Conservation (phyloP, 2,329 filamentous ascomycete genomes). For the Fusarium ramigenum region DNA sequence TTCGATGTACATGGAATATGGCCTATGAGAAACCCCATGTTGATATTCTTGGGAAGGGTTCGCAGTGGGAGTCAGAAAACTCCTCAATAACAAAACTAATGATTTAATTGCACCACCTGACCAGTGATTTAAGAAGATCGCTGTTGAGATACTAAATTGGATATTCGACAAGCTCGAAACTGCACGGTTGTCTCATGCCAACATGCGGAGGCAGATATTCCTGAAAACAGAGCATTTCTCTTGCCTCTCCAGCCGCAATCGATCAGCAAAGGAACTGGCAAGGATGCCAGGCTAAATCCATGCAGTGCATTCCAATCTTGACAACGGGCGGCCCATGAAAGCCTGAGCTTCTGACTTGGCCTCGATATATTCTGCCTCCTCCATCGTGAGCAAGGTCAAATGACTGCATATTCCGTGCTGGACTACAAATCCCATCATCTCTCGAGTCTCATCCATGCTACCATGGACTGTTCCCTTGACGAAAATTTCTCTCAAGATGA, state of each 20-base stretch:
- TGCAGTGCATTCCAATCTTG: not conserved
- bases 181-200: not conserved
- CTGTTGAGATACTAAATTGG: not conserved
- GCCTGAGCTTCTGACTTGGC: not conserved
- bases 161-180: not conserved
- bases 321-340: conserved; percentile 21
- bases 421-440: conserved; percentile 20
- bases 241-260: not conserved
- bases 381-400: conserved; percentile 21
- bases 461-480: conserved; percentile 27
- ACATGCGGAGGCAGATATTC: not conserved
- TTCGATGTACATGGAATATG: not conserved
- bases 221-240: not conserved
- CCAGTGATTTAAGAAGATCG: not conserved
- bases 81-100: conserved; percentile 17
- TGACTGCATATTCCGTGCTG: conserved; percentile 22
- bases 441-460: conserved; percentile 22
- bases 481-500: conserved; percentile 22
- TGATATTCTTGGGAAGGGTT: not conserved
- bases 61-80: not conserved
- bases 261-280: no score
- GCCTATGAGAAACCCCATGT: not conserved
- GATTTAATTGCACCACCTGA: not conserved
- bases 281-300: not conserved
- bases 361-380: conserved; percentile 21